A percentile compares a stretch with the other conserved stretches of the same genome.
These are phyloP conservation scores for Vaccinium corymbosum DNA, from an alignment of 148 eudicot species.

Conservation along the genomic window DNA sequence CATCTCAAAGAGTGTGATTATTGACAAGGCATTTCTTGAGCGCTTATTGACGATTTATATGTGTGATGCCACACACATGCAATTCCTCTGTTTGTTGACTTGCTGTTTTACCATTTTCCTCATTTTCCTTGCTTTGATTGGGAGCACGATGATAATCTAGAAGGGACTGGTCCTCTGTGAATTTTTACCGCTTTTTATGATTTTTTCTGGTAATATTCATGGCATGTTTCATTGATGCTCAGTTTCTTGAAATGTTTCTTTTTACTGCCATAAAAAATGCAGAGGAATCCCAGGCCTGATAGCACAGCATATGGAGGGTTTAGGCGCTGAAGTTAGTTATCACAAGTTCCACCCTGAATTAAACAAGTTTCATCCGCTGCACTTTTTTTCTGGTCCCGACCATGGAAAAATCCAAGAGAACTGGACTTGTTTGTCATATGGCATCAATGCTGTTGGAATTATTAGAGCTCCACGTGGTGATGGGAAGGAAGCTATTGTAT, in stretches of 20 bases:
- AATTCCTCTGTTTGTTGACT: not conserved
- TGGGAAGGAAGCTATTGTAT: slow-evolving; percentile 91
- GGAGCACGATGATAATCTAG: not conserved
- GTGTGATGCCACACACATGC: not conserved
- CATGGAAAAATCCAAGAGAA: slow-evolving; percentile 47
- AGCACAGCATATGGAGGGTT: slow-evolving; percentile 49
- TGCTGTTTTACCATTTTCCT: not conserved
- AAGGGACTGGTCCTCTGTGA: not conserved
- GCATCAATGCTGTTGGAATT: slow-evolving; percentile 75
- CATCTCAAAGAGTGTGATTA: not conserved
- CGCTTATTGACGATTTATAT: not conserved
- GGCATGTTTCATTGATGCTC: not conserved
- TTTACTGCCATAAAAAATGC: slow-evolving; percentile 18
- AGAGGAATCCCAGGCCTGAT: slow-evolving; percentile 64
- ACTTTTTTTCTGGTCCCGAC: slow-evolving; percentile 68
- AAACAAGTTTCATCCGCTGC: slow-evolving; percentile 66
- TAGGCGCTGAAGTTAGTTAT: slow-evolving; percentile 87
- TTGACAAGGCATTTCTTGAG: not conserved
- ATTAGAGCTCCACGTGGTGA: slow-evolving; percentile 96
- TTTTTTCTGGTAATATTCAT: slow-evolving; percentile 1
- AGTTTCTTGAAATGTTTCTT: not conserved
- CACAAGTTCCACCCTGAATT: slow-evolving; percentile 56
- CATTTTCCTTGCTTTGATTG: not conserved
- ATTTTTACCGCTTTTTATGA: not conserved
- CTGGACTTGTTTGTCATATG: slow-evolving; percentile 46